Conservation (phyloP, 2,329 filamentous ascomycete genomes). For the Harringtonia aguacate region DNA sequence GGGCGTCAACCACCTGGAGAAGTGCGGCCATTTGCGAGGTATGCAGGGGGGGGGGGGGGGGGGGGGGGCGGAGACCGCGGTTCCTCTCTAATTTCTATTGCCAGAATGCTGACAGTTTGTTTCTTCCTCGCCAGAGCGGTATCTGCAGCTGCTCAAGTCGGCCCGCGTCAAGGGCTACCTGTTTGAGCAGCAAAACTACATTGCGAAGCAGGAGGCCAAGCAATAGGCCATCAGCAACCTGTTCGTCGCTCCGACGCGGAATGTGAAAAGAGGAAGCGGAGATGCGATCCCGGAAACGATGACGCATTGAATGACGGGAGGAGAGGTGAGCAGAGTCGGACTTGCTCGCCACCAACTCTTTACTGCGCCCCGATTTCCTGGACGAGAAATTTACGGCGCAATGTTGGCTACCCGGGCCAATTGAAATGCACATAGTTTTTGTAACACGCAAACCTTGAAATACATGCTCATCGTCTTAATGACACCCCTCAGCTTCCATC, state of each 20-base stretch:
- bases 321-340: too few relatives aligned
- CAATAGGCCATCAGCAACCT: not conserved
- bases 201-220: slow-evolving; percentile 35
- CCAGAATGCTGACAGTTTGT: not conserved
- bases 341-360: too few relatives aligned
- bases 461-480: not conserved
- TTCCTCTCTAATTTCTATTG: not conserved
- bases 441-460: too few relatives aligned
- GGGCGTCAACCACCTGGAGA: slow-evolving; percentile 81
- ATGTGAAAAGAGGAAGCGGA: too few relatives aligned
- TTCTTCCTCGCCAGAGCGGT: slow-evolving; percentile 60
- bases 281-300: too few relatives aligned
- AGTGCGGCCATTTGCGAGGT: slow-evolving; percentile 76
- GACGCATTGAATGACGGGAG: too few relatives aligned
- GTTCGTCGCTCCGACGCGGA: too few relatives aligned
- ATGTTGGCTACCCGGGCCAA: not conserved
- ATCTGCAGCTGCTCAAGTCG: slow-evolving; percentile 66
- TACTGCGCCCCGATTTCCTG: too few relatives aligned
- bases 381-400: too few relatives aligned
- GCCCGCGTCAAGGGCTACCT: slow-evolving; percentile 70
- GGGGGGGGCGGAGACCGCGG: not conserved
- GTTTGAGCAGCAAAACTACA: slow-evolving; percentile 70
- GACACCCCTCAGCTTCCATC: not conserved
- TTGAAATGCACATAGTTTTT: too few relatives aligned
- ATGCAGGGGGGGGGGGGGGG: slow-evolving; percentile 21